Evolutionary conservation across 805 yeast genomes (phyloP).

Genomic region (Wickerhamomyces bovis): DNA sequence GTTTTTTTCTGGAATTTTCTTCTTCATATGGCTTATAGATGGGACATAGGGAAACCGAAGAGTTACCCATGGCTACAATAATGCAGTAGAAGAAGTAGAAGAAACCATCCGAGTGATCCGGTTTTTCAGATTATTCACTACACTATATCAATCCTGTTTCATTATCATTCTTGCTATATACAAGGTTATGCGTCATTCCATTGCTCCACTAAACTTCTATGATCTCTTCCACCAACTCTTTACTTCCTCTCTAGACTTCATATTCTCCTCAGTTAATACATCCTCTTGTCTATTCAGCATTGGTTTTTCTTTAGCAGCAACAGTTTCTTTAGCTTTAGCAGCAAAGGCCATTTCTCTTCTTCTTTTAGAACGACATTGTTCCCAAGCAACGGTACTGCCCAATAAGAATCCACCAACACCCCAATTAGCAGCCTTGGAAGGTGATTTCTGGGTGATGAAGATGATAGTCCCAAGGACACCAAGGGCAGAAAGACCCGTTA

Average conservation of each 20-base stretch:
- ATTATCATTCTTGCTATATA: neutral
- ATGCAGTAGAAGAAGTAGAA: too few relatives aligned
- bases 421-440: slow-evolving; percentile 70
- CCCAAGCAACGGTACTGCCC: slow-evolving; percentile 87
- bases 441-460: slow-evolving; percentile 58
- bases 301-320: slow-evolving; percentile 30
- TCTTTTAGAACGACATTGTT: slow-evolving; percentile 76
- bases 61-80: too few relatives aligned
- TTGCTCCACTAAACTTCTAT: neutral
- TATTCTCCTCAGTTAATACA: slow-evolving; percentile 18
- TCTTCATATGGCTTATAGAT: neutral
- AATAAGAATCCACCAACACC: slow-evolving; percentile 70
- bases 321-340: slow-evolving; percentile 55
- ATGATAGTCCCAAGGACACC: slow-evolving; percentile 65
- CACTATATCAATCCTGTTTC: too few relatives aligned
- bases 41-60: too few relatives aligned
- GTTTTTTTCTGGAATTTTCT: neutral
- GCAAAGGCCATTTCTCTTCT: slow-evolving; percentile 61
- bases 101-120: too few relatives aligned
- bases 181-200: neutral
- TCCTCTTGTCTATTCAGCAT: slow-evolving; percentile 26
- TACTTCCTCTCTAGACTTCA: slow-evolving; percentile 21
- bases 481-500: slow-evolving; percentile 68
- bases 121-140: too few relatives aligned
- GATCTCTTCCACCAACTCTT: slow-evolving; percentile 25